Percentiles rank a stretch among this genome's conserved stretches.
Evolutionary conservation across 495 filamentous ascomycete species (phyloP).

Genomic region (Talaromyces proteolyticus): DNA sequence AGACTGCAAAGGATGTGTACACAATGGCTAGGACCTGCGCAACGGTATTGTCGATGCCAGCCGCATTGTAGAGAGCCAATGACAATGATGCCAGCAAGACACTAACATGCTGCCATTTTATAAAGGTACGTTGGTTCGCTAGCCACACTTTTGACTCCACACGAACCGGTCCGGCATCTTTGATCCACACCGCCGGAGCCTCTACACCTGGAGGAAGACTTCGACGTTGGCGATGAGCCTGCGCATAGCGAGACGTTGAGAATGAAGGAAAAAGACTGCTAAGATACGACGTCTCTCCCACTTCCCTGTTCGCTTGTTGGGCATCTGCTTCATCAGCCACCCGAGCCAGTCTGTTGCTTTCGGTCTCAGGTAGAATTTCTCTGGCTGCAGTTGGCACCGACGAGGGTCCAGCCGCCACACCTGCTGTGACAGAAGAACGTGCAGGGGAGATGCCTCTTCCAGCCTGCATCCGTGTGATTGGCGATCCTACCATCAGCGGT

Average conservation of each 20-base stretch:
- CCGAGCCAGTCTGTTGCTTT: conserved; percentile 6
- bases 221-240: conserved; percentile 36
- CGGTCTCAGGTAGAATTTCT: not conserved
- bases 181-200: conserved; percentile 79
- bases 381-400: not conserved
- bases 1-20: conserved; percentile 76
- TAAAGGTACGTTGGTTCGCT: conserved; percentile 93
- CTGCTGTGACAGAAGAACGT: not conserved
- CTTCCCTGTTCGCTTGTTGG: conserved; percentile 10
- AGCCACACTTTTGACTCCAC: conserved; percentile 99
- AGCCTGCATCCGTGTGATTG: conserved; percentile 23
- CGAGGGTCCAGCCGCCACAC: not conserved
- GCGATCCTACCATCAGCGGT: conserved; percentile 48
- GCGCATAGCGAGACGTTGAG: conserved; percentile 64
- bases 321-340: conserved; percentile 14
- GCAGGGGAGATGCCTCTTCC: not conserved
- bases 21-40: conserved; percentile 70
- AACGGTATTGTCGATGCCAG: conserved; percentile 62
- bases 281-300: conserved; percentile 34
- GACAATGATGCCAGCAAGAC: conserved; percentile 78
- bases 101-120: conserved; percentile 95
- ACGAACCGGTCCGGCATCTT: conserved; percentile 82
- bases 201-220: conserved; percentile 77
- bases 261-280: conserved; percentile 65
- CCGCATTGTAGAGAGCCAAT: conserved; percentile 81